These are phyloP conservation scores for Neonothopanus nambi DNA, from an alignment of 1,284 basidiomycete species.

Conservation along the genomic window DNA sequence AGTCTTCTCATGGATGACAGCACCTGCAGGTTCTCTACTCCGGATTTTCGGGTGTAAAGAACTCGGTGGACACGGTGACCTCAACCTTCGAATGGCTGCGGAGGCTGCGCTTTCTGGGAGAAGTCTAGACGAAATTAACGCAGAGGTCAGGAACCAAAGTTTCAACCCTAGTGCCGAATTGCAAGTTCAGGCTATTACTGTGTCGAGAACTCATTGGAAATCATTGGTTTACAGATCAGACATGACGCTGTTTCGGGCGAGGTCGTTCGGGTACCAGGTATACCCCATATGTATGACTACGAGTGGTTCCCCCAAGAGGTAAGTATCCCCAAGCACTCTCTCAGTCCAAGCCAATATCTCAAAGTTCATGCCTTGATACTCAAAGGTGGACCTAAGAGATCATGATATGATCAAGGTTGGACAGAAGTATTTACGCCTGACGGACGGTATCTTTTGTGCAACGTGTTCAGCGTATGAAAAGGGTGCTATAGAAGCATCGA, in stretches of 20 bases:
- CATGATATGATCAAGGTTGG: not conserved
- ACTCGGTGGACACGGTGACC: not conserved
- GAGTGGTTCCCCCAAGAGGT: constrained; percentile 3
- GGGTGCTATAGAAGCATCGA: not conserved
- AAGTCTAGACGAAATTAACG: not conserved
- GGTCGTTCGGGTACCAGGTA: constrained; percentile 4
- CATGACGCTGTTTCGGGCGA: not conserved
- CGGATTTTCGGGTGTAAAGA: not conserved
- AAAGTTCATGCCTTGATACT: not conserved
- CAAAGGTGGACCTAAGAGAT: not conserved
- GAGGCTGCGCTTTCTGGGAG: not conserved
- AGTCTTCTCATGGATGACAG: constrained; percentile 8
- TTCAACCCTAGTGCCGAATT: not conserved
- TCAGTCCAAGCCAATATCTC: not conserved
- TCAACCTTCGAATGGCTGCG: not conserved
- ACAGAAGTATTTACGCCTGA: not conserved
- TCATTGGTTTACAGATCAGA: not conserved
- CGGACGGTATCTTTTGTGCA: constrained; percentile 1
- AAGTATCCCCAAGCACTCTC: no score
- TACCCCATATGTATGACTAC: constrained; percentile 8
- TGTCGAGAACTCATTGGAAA: not conserved
- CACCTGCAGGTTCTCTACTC: constrained; percentile 4
- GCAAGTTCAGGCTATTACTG: not conserved
- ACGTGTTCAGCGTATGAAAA: constrained; percentile 5
- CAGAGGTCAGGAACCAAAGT: not conserved